These are phyloP conservation scores for Stephania cephalantha DNA, from an alignment of 164 flowering plant species.

Conservation along the genomic window DNA sequence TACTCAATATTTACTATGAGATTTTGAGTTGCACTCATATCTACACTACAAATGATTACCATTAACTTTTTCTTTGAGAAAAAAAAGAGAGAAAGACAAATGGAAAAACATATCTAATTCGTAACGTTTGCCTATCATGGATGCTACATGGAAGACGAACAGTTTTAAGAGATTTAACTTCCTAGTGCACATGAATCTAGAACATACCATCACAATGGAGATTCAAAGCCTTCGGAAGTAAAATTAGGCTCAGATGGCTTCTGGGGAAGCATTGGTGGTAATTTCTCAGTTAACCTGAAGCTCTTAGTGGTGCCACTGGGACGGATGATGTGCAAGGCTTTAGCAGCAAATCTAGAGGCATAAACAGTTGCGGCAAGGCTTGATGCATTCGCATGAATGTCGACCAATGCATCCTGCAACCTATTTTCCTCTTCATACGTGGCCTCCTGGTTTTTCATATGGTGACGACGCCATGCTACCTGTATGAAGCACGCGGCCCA, in stretches of 20 bases:
- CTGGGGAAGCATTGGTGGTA: constrained; percentile 36
- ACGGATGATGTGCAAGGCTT: constrained; percentile 40
- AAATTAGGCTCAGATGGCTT: constrained; percentile 56
- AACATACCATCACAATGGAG: neutral
- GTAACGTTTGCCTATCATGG: too few species aligned
- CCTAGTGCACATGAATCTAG: neutral
- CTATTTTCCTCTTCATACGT: constrained; percentile 52
- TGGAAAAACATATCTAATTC: too few species aligned
- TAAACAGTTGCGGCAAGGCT: constrained; percentile 78
- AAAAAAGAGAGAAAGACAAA: too few species aligned
- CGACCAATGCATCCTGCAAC: constrained; percentile 60
- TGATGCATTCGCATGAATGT: constrained; percentile 44
- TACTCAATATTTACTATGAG: too few species aligned
- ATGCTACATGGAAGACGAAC: neutral
- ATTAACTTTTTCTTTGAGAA: too few species aligned
- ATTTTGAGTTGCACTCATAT: too few species aligned
- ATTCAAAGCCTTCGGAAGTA: constrained; percentile 16
- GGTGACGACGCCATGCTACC: constrained; percentile 79
- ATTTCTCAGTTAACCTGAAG: constrained; percentile 31
- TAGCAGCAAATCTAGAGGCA: constrained; percentile 76
- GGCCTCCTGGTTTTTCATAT: constrained; percentile 65
- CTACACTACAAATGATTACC: too few species aligned
- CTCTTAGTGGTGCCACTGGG: constrained; percentile 24
- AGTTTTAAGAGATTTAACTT: neutral
- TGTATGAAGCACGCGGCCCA: constrained; percentile 96